Base-by-base conservation (phyloP, 257 asterid genomes). In the Capsicum rhomboideum region DNA sequence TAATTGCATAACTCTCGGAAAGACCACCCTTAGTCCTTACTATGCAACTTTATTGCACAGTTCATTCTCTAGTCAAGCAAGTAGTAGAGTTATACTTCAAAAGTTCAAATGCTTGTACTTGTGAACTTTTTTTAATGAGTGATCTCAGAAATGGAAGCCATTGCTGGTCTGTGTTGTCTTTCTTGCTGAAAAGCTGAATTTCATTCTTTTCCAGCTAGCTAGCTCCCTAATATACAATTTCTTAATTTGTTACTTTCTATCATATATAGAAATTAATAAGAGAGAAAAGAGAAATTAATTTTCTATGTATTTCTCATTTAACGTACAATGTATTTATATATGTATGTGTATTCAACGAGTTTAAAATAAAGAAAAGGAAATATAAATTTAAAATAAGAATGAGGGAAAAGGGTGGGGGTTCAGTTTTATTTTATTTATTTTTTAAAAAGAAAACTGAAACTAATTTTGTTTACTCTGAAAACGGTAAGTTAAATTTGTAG, bases 131-230 rank as follows among this genome's bases (percentile, higher is more conserved):
- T 49, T 49, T 75, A 81, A 75, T 59, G 85, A 26, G 54, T 40
- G 46, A 52, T 37, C 14, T 64, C 82, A 40, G 14, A 84, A 78
- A 63, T 56, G 82, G 86, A 78, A 82, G 83, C 83, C 84, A 74
- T 56, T 67, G 85, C 86, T 85, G 80, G 90, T 87, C 82, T 54
- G 79, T 79, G 84, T 85, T 72, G 75, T 74, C 85, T 85, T 87
- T 69, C 74, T 37, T 53, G 82, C 83, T 86, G 85, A 88, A 90
- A 88, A 91, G 92, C 89, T 88, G 86, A 85, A 52, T 83, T n/a
- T 79, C 18, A 40, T 11, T 78, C 54, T 77, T 82, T 79, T 87
- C 88, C 84, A 82, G 67, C 85, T 79, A 82, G 67, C 85, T 79
- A 88, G 81, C 83, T 75, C 54, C 52, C 81, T 21, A 68, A 26